Percentiles rank a stretch among this genome's conserved stretches.
Conservation (phyloP, 345 rosid genomes). For the Geranium brycei region DNA sequence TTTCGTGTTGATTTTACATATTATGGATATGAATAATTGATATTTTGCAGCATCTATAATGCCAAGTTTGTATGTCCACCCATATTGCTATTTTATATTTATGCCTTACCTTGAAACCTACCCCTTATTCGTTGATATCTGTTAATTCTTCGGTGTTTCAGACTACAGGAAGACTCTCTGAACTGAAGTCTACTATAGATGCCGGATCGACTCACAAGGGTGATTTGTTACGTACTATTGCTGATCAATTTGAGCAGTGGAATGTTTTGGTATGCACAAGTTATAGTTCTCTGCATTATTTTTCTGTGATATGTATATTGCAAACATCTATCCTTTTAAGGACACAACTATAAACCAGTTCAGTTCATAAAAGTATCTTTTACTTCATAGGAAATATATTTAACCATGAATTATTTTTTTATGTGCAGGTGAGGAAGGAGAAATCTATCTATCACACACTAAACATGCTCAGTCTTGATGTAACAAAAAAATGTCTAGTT, state of each 20-base stretch:
- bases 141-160: constrained; percentile 15
- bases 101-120: not conserved
- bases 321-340: not conserved
- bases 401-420: not conserved
- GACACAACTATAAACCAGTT: not conserved
- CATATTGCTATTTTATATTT: not conserved
- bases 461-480: constrained; percentile 96
- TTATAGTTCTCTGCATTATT: not conserved
- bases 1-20: not conserved
- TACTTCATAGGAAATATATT: not conserved
- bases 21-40: not conserved
- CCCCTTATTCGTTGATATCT: not conserved
- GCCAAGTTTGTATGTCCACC: not conserved
- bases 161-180: constrained; percentile 62
- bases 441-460: constrained; percentile 79
- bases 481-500: constrained; percentile 87
- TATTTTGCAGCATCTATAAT: not conserved
- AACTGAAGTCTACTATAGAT: constrained; percentile 65
- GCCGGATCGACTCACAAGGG: constrained; percentile 53
- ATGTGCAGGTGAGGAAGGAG: constrained; percentile 73
- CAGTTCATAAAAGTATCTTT: not conserved
- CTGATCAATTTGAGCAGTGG: constrained; percentile 75
- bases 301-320: not conserved
- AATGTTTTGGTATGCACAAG: constrained; percentile 45
- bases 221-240: constrained; percentile 55